These are phyloP conservation scores for Trifolium repens DNA, from an alignment of 306 rosid species.

Conservation along the genomic window DNA sequence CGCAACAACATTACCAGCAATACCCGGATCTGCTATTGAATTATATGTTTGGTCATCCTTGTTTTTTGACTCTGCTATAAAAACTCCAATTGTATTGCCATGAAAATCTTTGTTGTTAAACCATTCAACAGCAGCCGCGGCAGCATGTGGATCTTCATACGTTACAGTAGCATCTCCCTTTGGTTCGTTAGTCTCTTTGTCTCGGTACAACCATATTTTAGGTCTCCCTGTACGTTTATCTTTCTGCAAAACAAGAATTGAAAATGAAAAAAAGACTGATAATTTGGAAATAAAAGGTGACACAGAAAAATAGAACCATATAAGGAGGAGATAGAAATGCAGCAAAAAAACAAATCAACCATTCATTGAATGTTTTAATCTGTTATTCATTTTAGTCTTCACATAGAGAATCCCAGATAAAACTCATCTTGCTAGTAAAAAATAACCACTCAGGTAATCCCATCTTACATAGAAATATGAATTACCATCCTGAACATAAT, in stretches of 20 bases:
- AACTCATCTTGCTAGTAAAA: slow-evolving; percentile 3
- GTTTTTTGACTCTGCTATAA: slow-evolving; percentile 89
- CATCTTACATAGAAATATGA: background rate
- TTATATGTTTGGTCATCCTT: slow-evolving; percentile 71
- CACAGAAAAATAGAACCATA: slow-evolving; percentile 1
- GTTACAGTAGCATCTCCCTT: slow-evolving; percentile 99
- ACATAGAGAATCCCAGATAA: slow-evolving; percentile 3
- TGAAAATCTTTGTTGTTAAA: slow-evolving; percentile 93
- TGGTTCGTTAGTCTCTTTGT: slow-evolving; percentile 90
- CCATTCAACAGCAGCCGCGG: slow-evolving; percentile 96
- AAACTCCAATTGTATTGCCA: slow-evolving; percentile 85
- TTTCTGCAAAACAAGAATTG: slow-evolving; percentile 57
- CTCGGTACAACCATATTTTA: slow-evolving; percentile 87
- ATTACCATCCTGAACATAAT: background rate
- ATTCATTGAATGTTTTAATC: too few species aligned
- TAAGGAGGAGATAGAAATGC: slow-evolving; percentile 1
- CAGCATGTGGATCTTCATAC: slow-evolving; percentile 98
- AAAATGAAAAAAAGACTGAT: slow-evolving; percentile 24
- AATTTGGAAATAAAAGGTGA: slow-evolving; percentile 4
- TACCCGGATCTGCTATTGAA: slow-evolving; percentile 57
- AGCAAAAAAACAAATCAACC: slow-evolving; percentile 22
- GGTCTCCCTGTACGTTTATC: slow-evolving; percentile 96
- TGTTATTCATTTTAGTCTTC: too few species aligned
- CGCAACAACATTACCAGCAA: slow-evolving; percentile 52
- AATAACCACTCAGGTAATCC: background rate